Conservation (phyloP, 352 stramenopile species). For the Phytopythium ostracodes region DNA sequence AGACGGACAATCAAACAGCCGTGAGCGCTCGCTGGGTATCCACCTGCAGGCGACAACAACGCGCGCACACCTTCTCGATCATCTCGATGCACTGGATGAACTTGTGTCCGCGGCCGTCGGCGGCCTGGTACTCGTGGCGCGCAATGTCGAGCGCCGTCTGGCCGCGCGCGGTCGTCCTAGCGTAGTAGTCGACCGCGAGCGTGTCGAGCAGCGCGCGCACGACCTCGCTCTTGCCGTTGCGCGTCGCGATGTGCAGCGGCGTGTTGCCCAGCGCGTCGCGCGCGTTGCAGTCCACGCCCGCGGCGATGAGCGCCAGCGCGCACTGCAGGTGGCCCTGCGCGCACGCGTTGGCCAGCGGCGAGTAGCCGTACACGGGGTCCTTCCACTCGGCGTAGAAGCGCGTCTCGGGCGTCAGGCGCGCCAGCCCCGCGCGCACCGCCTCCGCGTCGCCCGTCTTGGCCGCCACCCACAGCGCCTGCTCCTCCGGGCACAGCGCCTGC, state of each 20-base stretch:
- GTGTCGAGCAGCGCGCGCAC: slow-evolving; percentile 61
- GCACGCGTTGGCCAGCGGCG: slow-evolving; percentile 62
- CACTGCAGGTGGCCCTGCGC: slow-evolving; percentile 58
- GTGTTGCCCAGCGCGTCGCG: slow-evolving; percentile 58
- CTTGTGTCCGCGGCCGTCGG: slow-evolving; percentile 29
- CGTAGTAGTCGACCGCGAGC: slow-evolving; percentile 43
- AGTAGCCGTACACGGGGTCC: slow-evolving; percentile 58
- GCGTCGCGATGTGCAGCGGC: slow-evolving; percentile 61
- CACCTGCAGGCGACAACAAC: no score
- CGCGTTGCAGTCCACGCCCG: slow-evolving; percentile 52
- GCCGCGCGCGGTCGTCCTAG: slow-evolving; percentile 43
- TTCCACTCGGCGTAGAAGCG: slow-evolving; percentile 67
- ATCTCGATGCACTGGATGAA: slow-evolving; percentile 72
- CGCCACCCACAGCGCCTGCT: slow-evolving; percentile 74
- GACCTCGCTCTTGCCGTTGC: slow-evolving; percentile 59
- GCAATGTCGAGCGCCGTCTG: slow-evolving; percentile 71
- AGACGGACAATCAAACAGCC: background rate
- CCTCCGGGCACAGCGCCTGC: slow-evolving; percentile 63
- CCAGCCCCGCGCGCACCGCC: slow-evolving; percentile 42
- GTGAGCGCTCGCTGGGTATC: no score
- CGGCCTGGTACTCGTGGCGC: slow-evolving; percentile 43
- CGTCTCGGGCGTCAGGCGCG: slow-evolving; percentile 49
- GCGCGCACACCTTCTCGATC: slow-evolving; percentile 66
- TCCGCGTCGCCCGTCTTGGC: slow-evolving; percentile 67
- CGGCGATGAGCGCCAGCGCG: slow-evolving; percentile 47